phyloP scores from a whole-genome alignment of 2,329 filamentous ascomycete species.

The Nigrograna mackinnonii region DNA sequence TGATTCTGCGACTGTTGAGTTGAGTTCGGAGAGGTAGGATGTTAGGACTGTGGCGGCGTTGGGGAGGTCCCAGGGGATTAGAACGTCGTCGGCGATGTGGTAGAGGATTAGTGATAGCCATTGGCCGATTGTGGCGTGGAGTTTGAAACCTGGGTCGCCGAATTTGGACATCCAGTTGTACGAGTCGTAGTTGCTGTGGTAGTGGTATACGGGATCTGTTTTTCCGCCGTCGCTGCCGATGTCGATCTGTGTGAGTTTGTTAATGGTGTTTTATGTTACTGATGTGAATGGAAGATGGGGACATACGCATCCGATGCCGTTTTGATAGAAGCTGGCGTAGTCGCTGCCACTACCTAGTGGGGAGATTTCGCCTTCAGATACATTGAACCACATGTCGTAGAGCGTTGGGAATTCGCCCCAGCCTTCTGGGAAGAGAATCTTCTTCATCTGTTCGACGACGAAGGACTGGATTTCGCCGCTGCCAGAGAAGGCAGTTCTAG shows the following conservation, averaged over 20 bases:
- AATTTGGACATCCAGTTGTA: conserved; percentile 25
- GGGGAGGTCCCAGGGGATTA: conserved; percentile 23
- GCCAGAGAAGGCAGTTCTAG: conserved; percentile 15
- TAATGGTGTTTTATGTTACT: not conserved
- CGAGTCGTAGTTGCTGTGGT: conserved; percentile 25
- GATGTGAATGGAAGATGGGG: not conserved
- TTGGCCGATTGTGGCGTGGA: conserved; percentile 24
- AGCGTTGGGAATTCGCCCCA: conserved; percentile 30
- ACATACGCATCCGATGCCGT: conserved; percentile 31
- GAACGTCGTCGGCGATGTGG: conserved; percentile 18
- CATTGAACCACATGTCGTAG: conserved; percentile 43
- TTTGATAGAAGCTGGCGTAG: conserved; percentile 46
- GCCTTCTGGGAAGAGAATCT: conserved; percentile 19
- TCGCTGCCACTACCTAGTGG: conserved; percentile 46
- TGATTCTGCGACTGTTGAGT: conserved; percentile 12
- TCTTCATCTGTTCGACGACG: conserved; percentile 23
- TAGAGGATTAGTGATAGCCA: conserved; percentile 18
- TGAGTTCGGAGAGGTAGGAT: conserved; percentile 20
- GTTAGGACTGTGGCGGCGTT: conserved; percentile 17
- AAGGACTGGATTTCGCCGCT: conserved; percentile 21
- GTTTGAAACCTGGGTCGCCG: conserved; percentile 22
- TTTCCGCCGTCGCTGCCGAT: conserved; percentile 16
- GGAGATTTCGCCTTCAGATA: conserved; percentile 30
- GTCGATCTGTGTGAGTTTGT: conserved; percentile 15
- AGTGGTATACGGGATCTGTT: conserved; percentile 24